Evolutionary conservation across 1,284 basidiomycete genomes (phyloP), one percentile per base, ranked within the genome.

Genomic region (Grifola frondosa): DNA sequence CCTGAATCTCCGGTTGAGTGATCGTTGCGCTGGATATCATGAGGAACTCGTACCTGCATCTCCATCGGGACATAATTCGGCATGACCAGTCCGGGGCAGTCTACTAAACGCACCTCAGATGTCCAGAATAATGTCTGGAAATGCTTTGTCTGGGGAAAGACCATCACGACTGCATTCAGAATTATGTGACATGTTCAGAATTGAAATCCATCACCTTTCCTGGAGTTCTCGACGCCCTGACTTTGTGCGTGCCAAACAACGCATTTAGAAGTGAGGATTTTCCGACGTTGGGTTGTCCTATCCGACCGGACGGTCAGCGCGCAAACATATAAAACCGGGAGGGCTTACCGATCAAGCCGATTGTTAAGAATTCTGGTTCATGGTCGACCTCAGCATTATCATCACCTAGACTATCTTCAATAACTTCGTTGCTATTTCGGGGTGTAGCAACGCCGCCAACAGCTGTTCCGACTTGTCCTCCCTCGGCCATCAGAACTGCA

Each of bases 121-220:
- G 84, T 90, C 87, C 87, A 94, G 63, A 86, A 94, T 36, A 92
- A 77, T 0, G 93, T 95, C 64, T 96, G 91, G 62, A 92, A 94
- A 61, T 95, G 91, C 65, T 94, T 96, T 3, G 91, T 96, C 88
- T 91, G 52, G 5, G 13, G 11, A 24, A 32, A 37, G 12, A 37
- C 20, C 41, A 42, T 22, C 40, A 21, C 6, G 26, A 36, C 19
- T 20, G 31, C 33, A 34, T 26, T 41, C 21, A 23, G 26, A 30
- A n/a, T n/a, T n/a, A 36, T 30, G 13, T 13, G 20, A 9, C 13
- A 28, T 22, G 6, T 19, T 23, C 19, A 43, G n/a, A 25, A 19
- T 11, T 30, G 21, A 40, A 11, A 40, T 11, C 15, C 26, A 36
- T 23, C 35, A 84, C 87, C 75, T 97, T 97, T 45, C 94, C 94